Evolutionary conservation across 2,329 filamentous ascomycete species (phyloP), one percentile per base, ranked within the genome.

Genomic region (Rugonectria rugulosa): DNA sequence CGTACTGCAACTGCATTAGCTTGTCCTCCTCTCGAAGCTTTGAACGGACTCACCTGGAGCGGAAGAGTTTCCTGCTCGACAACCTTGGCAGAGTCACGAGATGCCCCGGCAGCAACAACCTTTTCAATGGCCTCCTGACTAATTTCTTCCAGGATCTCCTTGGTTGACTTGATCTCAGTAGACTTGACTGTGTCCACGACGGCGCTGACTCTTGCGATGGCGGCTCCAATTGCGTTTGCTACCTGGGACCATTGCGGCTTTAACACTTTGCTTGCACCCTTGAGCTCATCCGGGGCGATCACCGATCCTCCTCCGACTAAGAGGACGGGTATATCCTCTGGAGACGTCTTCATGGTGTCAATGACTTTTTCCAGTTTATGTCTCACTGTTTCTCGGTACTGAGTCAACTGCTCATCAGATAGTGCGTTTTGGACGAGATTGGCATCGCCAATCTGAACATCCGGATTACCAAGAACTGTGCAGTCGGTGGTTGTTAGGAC

Each of bases 141-240:
- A 4, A 79, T 72, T 37, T 75, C 72, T 5, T 74, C 69, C 0
- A 79, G 63, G 0, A 77, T 60, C 29, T 77, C 68, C n/a, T 71
- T 60, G 0, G 70, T 69, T 5, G 75, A 69, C 56, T 72, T 73
- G 1, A 68, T 68, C 49, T 78, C 79, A 0, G 79, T 82, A 0
- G 77, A 79, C 53, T 80, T 77, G 20, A 83, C 76, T 0, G 76
- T 79, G 54, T 84, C 81, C 9, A 82, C 73, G 0, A 81, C 77
- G 1, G 80, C 79, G 54, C 81, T 85, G 2, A 88, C 83, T 32
- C 82, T 74, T 2, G 85, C 83, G 53, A 84, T 86, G 1, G 86
- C 85, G 8, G 85, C 86, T 2, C 86, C 86, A 9, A 88, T 85
- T 0, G 86, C 86, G 63, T 88, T 88, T 8, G 86, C 86, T 5